Evolutionary conservation across 805 yeast species (phyloP), one percentile per base, ranked within the genome.

Genomic region (Diddensiella transvaalensis): DNA sequence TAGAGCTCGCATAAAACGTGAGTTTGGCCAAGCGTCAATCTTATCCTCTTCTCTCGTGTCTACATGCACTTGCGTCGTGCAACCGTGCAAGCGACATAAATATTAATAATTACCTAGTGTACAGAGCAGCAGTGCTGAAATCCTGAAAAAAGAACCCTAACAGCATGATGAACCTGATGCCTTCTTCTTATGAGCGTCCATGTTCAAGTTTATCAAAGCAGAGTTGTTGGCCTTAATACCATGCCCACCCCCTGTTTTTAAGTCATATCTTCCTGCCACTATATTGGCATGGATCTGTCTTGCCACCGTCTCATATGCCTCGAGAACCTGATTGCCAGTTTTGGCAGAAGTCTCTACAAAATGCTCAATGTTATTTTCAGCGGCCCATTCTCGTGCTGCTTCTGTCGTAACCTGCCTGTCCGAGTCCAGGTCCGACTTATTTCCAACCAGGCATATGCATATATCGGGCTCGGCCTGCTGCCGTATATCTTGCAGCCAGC

Each of bases 391-490:
- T 17, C 44, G 44, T 1, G 70, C 70, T 44, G 63, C 69, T 35
- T 54, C 60, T 11, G 53, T 46, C 19, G 64, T 40, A 8, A 66
- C 70, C 44, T 66, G 60, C 13, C 70, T 50, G 50, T 24, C 70
- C 49, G 23, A 43, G 10, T 48, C 56, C 37, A 87, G 60, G 64
- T 90, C 96, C 6, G 66, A 52, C 67, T 89, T 89, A 63, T 85
- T 90, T 1, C 96, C 96, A 4, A 88, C 83, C 8, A 89, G 63
- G 42, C 87, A 80, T 48, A 89, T 84, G 40, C 85, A 79, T 43
- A 88, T 78, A 38, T 81, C 79, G 85, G 58, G 73, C 51, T 78
- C 76, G 19, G 85, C 83, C 77, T 87, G 89, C 15, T 71, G 66
- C 54, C 78, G 71, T 54, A 88, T 85, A 65, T 88, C 96, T 32